Percentiles rank a stretch among this genome's conserved stretches.
These are phyloP conservation scores for Aspergillus sp. DNA, from an alignment of 2,329 filamentous ascomycete species.

Conservation along the genomic window DNA sequence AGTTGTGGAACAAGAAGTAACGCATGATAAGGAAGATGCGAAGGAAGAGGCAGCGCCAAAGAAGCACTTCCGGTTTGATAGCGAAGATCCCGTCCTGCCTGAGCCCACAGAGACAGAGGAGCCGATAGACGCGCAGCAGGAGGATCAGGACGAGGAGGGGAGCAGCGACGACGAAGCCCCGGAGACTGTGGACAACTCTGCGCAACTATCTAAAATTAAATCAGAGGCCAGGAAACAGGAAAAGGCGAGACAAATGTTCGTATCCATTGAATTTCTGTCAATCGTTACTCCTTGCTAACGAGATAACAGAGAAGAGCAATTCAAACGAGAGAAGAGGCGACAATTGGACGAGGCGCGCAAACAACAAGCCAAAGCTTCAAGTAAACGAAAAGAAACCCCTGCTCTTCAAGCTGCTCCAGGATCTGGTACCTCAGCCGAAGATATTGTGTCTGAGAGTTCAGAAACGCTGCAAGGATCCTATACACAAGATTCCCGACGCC, in stretches of 20 bases:
- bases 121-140: slow-evolving; percentile 18
- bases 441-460: slow-evolving; percentile 42
- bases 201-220: slow-evolving; percentile 39
- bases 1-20: slow-evolving; percentile 15
- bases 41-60: slow-evolving; percentile 19
- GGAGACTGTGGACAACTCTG: slow-evolving; percentile 42
- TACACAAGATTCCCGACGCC: slow-evolving; percentile 36
- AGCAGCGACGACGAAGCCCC: slow-evolving; percentile 43
- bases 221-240: slow-evolving; percentile 41
- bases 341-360: slow-evolving; percentile 42
- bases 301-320: slow-evolving; percentile 35
- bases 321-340: slow-evolving; percentile 41
- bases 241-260: slow-evolving; percentile 38
- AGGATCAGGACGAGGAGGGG: slow-evolving; percentile 28
- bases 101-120: slow-evolving; percentile 21
- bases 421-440: slow-evolving; percentile 25
- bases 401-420: neutral
- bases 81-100: slow-evolving; percentile 38
- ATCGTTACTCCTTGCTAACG: slow-evolving; percentile 21
- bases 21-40: slow-evolving; percentile 16
- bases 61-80: slow-evolving; percentile 42
- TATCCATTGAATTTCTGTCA: neutral
- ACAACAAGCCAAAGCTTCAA: slow-evolving; percentile 35
- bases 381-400: slow-evolving; percentile 29
- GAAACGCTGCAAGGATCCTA: slow-evolving; percentile 40